Evolutionary conservation across 306 rosid genomes (phyloP).

Genomic region (Cucurbita pepo): DNA sequence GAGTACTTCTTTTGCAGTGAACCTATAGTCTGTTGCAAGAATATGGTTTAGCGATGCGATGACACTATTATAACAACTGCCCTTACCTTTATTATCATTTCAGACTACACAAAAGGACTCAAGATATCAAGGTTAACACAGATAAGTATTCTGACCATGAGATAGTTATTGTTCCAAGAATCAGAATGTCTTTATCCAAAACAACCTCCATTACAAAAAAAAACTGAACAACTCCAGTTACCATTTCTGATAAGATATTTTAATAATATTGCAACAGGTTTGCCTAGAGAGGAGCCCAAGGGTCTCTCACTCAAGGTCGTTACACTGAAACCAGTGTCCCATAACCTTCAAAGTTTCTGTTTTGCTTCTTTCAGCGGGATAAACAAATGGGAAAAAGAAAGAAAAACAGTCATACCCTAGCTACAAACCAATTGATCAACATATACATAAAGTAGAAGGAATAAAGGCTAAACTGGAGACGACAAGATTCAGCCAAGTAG

Average conservation of each 20-base stretch:
- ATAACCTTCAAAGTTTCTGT: not conserved
- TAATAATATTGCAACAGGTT: not conserved
- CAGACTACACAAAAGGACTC: not conserved
- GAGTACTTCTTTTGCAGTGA: constrained; percentile 90
- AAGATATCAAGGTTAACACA: too few relatives aligned
- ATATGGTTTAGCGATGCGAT: not conserved
- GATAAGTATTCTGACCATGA: not conserved
- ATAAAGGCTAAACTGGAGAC: not conserved
- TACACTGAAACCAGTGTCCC: not conserved
- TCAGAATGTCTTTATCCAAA: not conserved
- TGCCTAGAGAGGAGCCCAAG: not conserved
- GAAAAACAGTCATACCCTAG: not conserved
- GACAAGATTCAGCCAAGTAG: not conserved
- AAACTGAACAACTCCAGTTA: not conserved
- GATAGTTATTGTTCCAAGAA: not conserved
- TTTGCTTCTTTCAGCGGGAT: not conserved
- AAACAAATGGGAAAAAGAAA: not conserved
- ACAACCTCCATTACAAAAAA: not conserved
- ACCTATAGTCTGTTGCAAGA: constrained; percentile 64
- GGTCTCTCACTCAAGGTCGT: not conserved
- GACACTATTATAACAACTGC: not conserved
- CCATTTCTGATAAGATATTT: not conserved
- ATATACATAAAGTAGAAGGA: not conserved
- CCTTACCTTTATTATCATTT: not conserved
- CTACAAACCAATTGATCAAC: not conserved